phyloP scores from a whole-genome alignment of 805 yeast genomes.

The Kregervanrija fluxuum region DNA sequence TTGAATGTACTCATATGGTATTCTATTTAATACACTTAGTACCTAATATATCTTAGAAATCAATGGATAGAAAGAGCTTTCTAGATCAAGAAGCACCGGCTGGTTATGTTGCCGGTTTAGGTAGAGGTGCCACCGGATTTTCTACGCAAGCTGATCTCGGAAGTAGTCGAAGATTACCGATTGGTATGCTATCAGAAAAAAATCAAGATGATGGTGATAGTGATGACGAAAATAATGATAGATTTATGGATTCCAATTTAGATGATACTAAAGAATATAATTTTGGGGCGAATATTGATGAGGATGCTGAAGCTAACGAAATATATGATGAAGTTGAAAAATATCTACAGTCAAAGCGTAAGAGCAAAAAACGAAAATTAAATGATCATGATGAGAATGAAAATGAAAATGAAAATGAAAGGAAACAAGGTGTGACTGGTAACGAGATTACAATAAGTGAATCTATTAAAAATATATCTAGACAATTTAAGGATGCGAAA shows the following conservation, averaged over 20 bases:
- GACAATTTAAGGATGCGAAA: constrained; percentile 66
- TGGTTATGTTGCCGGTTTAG: constrained; percentile 87
- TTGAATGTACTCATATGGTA: no score
- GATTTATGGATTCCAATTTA: constrained; percentile 18
- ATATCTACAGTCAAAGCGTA: constrained; percentile 28
- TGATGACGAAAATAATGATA: constrained; percentile 25
- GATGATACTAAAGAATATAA: no score
- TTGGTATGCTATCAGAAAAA: constrained; percentile 15
- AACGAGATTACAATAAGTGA: constrained; percentile 17
- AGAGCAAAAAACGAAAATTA: constrained; percentile 22
- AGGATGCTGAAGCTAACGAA: constrained; percentile 74
- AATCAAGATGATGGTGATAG: constrained; percentile 12
- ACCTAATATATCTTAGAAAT: not conserved
- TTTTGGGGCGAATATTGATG: constrained; percentile 19
- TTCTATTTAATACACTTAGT: no score
- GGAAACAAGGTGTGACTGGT: constrained; percentile 7
- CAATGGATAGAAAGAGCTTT: constrained; percentile 54
- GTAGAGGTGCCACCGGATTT: constrained; percentile 94
- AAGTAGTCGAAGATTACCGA: constrained; percentile 31
- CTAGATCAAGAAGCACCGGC: constrained; percentile 82
- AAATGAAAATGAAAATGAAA: constrained; percentile 4
- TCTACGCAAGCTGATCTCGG: constrained; percentile 78
- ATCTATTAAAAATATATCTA: constrained; percentile 31
- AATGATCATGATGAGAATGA: constrained; percentile 4
- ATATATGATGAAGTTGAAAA: constrained; percentile 63